Evolutionary conservation across 1,139 yeast species (phyloP).

Genomic region (Hansenula lynferdii): DNA sequence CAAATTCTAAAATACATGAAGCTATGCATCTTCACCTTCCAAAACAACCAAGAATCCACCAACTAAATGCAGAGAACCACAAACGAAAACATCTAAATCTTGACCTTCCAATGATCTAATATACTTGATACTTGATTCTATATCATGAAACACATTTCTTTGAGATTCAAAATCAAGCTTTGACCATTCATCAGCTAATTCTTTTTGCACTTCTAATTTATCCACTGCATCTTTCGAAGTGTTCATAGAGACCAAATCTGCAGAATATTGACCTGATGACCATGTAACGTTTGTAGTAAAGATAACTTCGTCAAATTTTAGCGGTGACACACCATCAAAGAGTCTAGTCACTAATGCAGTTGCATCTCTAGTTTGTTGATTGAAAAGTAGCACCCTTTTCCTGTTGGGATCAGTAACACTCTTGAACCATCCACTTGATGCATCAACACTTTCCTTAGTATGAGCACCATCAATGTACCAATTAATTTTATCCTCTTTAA

Average conservation of each 20-base stretch:
- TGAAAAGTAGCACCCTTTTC: slow-evolving; percentile 59
- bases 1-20: too few species aligned
- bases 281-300: slow-evolving; percentile 93
- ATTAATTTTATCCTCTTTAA: slow-evolving; percentile 44
- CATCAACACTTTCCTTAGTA: slow-evolving; percentile 79
- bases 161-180: slow-evolving; percentile 40
- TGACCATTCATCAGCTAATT: slow-evolving; percentile 67
- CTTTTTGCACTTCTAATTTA: slow-evolving; percentile 73
- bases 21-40: slow-evolving; percentile 32
- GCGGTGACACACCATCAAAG: slow-evolving; percentile 34
- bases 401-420: slow-evolving; percentile 9
- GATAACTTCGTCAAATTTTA: slow-evolving; percentile 65
- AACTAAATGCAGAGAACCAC: slow-evolving; percentile 90
- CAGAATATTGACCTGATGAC: slow-evolving; percentile 74
- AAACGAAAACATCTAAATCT: slow-evolving; percentile 73
- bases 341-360: slow-evolving; percentile 54
- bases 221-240: slow-evolving; percentile 76
- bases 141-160: slow-evolving; percentile 61
- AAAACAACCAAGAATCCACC: slow-evolving; percentile 91
- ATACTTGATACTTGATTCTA: slow-evolving; percentile 67
- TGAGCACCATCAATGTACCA: slow-evolving; percentile 98
- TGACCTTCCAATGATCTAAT: slow-evolving; percentile 32
- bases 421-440: slow-evolving; percentile 77
- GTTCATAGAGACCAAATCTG: slow-evolving; percentile 82
- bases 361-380: slow-evolving; percentile 93